phyloP scores from a whole-genome alignment of 305 asterid genomes.

The Andrographis paniculata region DNA sequence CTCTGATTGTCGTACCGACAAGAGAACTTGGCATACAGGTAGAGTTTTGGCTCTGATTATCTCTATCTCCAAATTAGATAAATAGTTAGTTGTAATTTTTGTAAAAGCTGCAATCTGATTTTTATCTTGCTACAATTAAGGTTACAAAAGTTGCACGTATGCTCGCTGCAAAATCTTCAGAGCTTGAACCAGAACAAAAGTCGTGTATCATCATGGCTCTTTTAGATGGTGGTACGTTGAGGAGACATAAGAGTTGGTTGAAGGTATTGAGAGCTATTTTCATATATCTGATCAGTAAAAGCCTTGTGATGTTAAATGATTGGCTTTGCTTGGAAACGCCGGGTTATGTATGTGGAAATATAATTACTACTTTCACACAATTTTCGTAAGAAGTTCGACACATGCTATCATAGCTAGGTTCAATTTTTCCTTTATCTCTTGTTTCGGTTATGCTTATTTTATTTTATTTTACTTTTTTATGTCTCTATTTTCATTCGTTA shows the following conservation, averaged over 20 bases:
- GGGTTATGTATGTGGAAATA: neutral
- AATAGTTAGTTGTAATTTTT: no score
- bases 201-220: constrained; percentile 88
- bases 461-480: no score
- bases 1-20: constrained; percentile 79
- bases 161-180: constrained; percentile 56
- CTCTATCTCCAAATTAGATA: constrained; percentile 6
- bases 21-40: constrained; percentile 98
- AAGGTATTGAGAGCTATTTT: constrained; percentile 70
- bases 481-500: neutral
- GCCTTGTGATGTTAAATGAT: no score
- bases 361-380: neutral
- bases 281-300: no score
- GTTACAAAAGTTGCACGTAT: constrained; percentile 83
- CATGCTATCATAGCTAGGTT: no score
- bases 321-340: no score
- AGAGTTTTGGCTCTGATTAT: constrained; percentile 19
- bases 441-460: no score
- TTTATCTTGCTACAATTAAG: constrained; percentile 29
- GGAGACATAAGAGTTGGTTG: constrained; percentile 88
- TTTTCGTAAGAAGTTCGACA: neutral
- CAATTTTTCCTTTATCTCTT: no score
- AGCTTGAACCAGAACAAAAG: constrained; percentile 40
- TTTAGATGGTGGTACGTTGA: constrained; percentile 87
- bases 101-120: no score